Conservation (phyloP, 768 basidiomycete species). For the Omphalotus guepiniiformis region DNA sequence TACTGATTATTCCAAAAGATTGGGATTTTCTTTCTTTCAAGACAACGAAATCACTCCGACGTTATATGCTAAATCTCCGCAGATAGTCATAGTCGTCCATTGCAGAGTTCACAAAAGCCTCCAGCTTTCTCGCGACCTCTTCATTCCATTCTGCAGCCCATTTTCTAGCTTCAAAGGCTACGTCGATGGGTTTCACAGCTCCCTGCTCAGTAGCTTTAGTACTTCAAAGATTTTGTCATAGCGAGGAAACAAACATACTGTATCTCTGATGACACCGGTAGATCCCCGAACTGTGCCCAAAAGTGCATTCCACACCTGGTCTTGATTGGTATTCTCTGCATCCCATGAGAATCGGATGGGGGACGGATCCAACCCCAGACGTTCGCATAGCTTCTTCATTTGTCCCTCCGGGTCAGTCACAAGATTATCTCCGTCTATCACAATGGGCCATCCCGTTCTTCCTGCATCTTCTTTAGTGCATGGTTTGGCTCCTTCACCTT, state of each 20-base stretch:
- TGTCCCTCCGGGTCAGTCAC: constrained; percentile 1
- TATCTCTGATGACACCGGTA: not conserved
- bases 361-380: not conserved
- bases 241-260: constrained; percentile 1
- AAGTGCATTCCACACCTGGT: not conserved
- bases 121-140: not conserved
- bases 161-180: constrained; percentile 2
- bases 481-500: no score
- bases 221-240: no score
- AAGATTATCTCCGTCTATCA: constrained; percentile 3
- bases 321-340: not conserved
- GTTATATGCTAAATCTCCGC: no score
- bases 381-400: constrained; percentile 6
- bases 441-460: constrained; percentile 7
- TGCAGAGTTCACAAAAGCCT: not conserved
- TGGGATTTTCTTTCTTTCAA: no score
- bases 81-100: constrained; percentile 8
- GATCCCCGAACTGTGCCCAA: constrained; percentile 1
- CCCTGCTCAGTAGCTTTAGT: not conserved
- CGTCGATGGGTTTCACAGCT: not conserved
- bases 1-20: no score
- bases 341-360: constrained; percentile 6
- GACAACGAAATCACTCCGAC: no score
- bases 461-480: no score
- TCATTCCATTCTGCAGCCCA: constrained; percentile 5